Evolutionary conservation across 345 rosid genomes (phyloP).

Genomic region (Limnanthes douglasii): DNA sequence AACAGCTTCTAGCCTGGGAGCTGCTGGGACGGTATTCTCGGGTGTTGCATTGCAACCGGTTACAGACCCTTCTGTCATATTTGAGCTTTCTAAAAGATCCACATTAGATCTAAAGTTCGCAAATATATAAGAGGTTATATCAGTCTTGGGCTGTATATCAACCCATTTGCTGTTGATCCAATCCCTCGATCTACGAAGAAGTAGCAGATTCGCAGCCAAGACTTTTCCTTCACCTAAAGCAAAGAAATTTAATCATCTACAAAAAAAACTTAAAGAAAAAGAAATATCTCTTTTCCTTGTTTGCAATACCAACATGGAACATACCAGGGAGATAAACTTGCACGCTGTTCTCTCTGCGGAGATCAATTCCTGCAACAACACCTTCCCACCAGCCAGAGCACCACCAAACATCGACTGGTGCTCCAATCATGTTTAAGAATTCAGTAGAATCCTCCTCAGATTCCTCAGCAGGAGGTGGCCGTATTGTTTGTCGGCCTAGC

Average conservation of each 20-base stretch:
- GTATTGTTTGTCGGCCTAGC: slow-evolving; percentile 23
- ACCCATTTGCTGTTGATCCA: slow-evolving; percentile 32
- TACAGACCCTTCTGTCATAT: slow-evolving; percentile 2
- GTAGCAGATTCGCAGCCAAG: slow-evolving; percentile 11
- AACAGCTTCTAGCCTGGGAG: slow-evolving; percentile 5
- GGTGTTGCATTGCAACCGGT: neutral
- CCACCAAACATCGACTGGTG: slow-evolving; percentile 38
- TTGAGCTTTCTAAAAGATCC: slow-evolving; percentile 1
- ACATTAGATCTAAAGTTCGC: slow-evolving; percentile 4
- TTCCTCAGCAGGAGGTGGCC: slow-evolving; percentile 22
- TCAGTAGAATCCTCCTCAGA: slow-evolving; percentile 3
- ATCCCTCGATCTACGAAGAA: slow-evolving; percentile 24
- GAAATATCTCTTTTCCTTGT: too few relatives aligned
- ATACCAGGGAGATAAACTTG: slow-evolving; percentile 33
- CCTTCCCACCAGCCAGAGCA: slow-evolving; percentile 48
- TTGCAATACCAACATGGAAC: neutral
- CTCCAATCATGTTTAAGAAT: slow-evolving; percentile 13
- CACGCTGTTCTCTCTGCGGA: slow-evolving; percentile 7
- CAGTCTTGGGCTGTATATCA: slow-evolving; percentile 16
- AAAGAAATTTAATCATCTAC: neutral
- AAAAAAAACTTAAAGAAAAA: neutral
- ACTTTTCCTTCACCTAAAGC: slow-evolving; percentile 20
- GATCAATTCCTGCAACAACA: slow-evolving; percentile 11
- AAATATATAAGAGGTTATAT: slow-evolving; percentile 11
- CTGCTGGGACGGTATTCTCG: slow-evolving; percentile 3